Conservation (phyloP, 2,329 filamentous ascomycete genomes). For the Aureobasidium pullulans region DNA sequence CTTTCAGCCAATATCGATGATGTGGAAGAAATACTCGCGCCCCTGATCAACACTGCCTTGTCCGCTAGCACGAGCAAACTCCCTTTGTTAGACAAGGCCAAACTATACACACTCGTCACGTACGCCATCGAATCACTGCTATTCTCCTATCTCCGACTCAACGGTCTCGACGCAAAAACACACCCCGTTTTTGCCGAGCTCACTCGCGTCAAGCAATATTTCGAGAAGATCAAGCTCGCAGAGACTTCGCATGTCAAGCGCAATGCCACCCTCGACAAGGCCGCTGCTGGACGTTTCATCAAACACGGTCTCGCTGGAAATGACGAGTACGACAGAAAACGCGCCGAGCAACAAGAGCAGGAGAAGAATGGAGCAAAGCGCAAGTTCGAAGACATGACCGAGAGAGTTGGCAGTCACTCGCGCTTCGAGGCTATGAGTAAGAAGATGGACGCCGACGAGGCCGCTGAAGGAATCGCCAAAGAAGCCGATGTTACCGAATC, state of each 20-base stretch:
- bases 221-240: constrained; percentile 76
- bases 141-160: constrained; percentile 74
- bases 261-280: constrained; percentile 59
- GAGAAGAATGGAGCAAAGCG: constrained; percentile 30
- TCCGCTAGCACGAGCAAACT: constrained; percentile 66
- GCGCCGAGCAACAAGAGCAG: constrained; percentile 29
- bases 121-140: constrained; percentile 88
- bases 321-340: constrained; percentile 36
- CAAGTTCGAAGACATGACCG: constrained; percentile 28
- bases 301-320: constrained; percentile 63
- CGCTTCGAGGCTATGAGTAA: constrained; percentile 28
- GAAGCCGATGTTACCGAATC: constrained; percentile 13
- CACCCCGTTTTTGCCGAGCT: constrained; percentile 84
- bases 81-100: constrained; percentile 89
- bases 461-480: constrained; percentile 12
- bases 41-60: constrained; percentile 61
- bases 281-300: constrained; percentile 73
- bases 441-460: constrained; percentile 25
- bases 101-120: constrained; percentile 78
- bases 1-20: constrained; percentile 64
- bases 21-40: constrained; percentile 64
- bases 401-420: constrained; percentile 25
- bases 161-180: constrained; percentile 71
- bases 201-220: constrained; percentile 80
- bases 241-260: constrained; percentile 57